Evolutionary conservation across 352 stramenopile genomes (phyloP).

Genomic region (Pythium scleroteichum): DNA sequence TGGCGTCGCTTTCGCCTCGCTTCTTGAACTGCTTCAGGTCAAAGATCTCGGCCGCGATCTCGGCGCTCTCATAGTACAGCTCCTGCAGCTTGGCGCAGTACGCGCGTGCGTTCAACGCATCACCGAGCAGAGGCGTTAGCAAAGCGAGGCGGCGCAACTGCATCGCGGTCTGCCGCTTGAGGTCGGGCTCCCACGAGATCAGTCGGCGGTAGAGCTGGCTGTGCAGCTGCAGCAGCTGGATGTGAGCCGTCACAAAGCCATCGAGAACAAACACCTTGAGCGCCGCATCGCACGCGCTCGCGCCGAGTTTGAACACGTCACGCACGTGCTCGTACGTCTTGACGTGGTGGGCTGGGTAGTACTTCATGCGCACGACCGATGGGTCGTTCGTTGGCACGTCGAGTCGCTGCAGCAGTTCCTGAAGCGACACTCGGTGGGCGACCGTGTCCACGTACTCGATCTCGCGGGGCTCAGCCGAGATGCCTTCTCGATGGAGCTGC

Average conservation of each 20-base stretch:
- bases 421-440: constrained; percentile 8
- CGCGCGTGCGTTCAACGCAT: constrained; percentile 52
- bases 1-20: constrained; percentile 26
- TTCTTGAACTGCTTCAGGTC: constrained; percentile 65
- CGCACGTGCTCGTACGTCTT: constrained; percentile 52
- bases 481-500: constrained; percentile 17
- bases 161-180: constrained; percentile 67
- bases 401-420: neutral
- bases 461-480: constrained; percentile 2
- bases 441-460: constrained; percentile 23
- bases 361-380: constrained; percentile 31
- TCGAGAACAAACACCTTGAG: constrained; percentile 56
- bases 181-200: constrained; percentile 50
- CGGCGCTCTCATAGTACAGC: constrained; percentile 61
- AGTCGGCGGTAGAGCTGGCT: constrained; percentile 60
- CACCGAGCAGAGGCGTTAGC: constrained; percentile 44
- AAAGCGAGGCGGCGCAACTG: constrained; percentile 52
- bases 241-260: constrained; percentile 67
- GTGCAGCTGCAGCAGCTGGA: constrained; percentile 58
- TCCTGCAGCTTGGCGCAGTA: constrained; percentile 64
- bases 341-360: constrained; percentile 28
- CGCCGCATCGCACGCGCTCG: constrained; percentile 42
- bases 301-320: constrained; percentile 63
- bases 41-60: constrained; percentile 58
- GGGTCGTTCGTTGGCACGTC: neutral